These are phyloP conservation scores for Naganishia onofrii DNA, from an alignment of 768 basidiomycete species.

Conservation along the genomic window DNA sequence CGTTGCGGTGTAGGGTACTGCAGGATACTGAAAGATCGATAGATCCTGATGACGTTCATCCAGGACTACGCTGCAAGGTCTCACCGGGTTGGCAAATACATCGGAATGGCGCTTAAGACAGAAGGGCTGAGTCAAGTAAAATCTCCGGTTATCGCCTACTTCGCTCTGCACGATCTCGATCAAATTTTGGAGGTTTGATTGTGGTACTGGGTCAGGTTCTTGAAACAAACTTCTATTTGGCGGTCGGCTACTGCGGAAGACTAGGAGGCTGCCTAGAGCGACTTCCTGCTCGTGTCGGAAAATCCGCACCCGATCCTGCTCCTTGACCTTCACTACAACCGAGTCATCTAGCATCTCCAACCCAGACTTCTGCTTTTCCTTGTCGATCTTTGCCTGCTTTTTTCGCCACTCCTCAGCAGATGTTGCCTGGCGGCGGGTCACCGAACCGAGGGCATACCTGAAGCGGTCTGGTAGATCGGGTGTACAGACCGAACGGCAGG, in stretches of 20 bases:
- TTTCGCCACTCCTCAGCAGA: background rate
- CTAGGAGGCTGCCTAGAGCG: background rate
- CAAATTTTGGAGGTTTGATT: background rate
- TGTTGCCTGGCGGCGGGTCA: background rate
- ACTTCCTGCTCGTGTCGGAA: background rate
- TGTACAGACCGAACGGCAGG: too few relatives aligned
- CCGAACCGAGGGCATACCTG: background rate
- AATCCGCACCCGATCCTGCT: background rate
- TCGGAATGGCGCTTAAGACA: slow-evolving; percentile 9
- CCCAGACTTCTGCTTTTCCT: background rate
- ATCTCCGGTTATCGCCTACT: slow-evolving; percentile 3
- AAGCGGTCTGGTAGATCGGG: background rate
- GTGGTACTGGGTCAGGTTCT: too few relatives aligned
- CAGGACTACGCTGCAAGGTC: background rate
- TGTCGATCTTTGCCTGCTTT: background rate
- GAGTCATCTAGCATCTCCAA: background rate
- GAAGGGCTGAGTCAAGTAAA: background rate
- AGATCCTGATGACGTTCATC: slow-evolving; percentile 1
- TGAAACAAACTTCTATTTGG: too few relatives aligned
- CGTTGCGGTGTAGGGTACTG: background rate
- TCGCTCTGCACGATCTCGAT: background rate
- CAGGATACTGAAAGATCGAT: background rate
- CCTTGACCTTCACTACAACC: background rate
- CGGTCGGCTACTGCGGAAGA: too few relatives aligned
- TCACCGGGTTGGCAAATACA: background rate